Conservation (phyloP, 164 flowering plant genomes). For the Sextonia rubra region DNA sequence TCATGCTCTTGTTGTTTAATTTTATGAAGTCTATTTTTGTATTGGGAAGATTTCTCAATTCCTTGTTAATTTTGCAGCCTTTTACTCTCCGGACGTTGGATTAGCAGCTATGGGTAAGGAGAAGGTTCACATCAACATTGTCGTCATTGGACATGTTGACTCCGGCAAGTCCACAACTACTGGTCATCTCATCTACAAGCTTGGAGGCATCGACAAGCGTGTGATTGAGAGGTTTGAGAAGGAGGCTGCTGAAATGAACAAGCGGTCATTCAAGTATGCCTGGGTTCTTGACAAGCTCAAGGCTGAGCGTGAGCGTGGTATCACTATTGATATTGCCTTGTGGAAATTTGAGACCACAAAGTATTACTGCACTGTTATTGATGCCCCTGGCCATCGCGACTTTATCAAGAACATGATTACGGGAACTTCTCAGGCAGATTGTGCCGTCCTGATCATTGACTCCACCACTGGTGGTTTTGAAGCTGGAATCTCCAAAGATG, state of each 20-base stretch:
- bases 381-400: constrained; percentile 87
- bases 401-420: constrained; percentile 90
- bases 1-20: no score
- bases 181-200: constrained; percentile 81
- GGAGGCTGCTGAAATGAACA: constrained; percentile 94
- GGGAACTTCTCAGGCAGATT: constrained; percentile 83
- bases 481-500: constrained; percentile 90
- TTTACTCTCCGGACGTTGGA: neutral
- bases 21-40: no score
- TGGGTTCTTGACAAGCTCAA: constrained; percentile 85
- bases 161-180: constrained; percentile 74
- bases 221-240: constrained; percentile 88
- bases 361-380: constrained; percentile 84
- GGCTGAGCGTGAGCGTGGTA: constrained; percentile 92
- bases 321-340: constrained; percentile 76
- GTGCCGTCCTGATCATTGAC: constrained; percentile 75
- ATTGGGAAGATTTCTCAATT: neutral
- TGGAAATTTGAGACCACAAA: constrained; percentile 87
- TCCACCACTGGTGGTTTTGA: constrained; percentile 91
- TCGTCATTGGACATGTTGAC: constrained; percentile 75
- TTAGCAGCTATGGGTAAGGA: constrained; percentile 43
- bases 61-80: neutral
- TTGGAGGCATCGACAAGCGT: constrained; percentile 92
- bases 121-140: constrained; percentile 57
- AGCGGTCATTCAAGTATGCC: constrained; percentile 80